phyloP scores from a whole-genome alignment of 2,329 filamentous ascomycete genomes.

The Rutstroemia sp. region DNA sequence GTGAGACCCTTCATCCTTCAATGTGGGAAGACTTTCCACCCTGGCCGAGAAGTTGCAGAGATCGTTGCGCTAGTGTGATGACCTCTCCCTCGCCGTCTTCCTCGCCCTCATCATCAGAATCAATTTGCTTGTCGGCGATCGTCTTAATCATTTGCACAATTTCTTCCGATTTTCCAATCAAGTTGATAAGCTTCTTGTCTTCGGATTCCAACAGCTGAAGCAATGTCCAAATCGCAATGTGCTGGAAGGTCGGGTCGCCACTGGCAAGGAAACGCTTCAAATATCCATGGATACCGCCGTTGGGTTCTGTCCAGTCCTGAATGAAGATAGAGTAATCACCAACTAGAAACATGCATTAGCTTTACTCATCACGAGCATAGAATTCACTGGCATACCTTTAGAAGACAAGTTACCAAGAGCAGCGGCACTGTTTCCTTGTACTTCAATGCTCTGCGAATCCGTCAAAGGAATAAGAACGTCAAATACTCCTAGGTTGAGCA shows the following conservation, averaged over 20 bases:
- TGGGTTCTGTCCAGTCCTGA: constrained; percentile 85
- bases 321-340: constrained; percentile 96
- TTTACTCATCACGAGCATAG: constrained; percentile 9
- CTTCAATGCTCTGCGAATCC: constrained; percentile 91
- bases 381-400: constrained; percentile 59
- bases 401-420: constrained; percentile 93
- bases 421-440: constrained; percentile 95
- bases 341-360: constrained; percentile 52
- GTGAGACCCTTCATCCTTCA: constrained; percentile 51
- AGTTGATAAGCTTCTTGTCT: constrained; percentile 78
- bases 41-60: constrained; percentile 77
- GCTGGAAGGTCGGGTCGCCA: constrained; percentile 94
- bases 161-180: constrained; percentile 84
- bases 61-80: constrained; percentile 82
- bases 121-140: constrained; percentile 83
- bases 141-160: constrained; percentile 86
- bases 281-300: constrained; percentile 93
- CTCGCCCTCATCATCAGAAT: constrained; percentile 77
- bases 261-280: constrained; percentile 87
- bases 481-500: constrained; percentile 88
- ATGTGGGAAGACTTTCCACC: constrained; percentile 70
- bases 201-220: constrained; percentile 93
- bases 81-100: constrained; percentile 93
- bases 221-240: constrained; percentile 97
- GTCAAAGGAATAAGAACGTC: constrained; percentile 94